Evolutionary conservation across 2,329 filamentous ascomycete genomes (phyloP), one percentile per base, ranked within the genome.

Genomic region (Proliferodiscus dingleyae): DNA sequence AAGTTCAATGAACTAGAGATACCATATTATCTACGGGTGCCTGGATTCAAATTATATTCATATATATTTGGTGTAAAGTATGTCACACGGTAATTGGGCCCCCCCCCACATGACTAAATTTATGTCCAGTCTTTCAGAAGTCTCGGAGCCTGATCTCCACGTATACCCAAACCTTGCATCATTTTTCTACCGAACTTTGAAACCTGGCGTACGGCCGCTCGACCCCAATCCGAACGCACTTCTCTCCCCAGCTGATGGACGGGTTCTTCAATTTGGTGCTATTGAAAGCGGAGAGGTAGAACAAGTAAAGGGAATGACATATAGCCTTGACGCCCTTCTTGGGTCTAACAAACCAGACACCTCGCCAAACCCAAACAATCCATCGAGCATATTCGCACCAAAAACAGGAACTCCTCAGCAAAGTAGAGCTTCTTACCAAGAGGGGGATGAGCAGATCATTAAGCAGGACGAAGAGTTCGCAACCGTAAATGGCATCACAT

Each of bases 231-330:
- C 80, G 1, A 84, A 87, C 60, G 86, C 89, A 8, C 70, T 98
- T 4, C 71, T 97, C 6, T 93, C 89, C 1, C 94, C 93, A 1
- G 81, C 93, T 4, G 93, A 98, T 65, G 93, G 93, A 37, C 85
- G 86, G 53, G 78, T 98, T 37, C 78, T 98, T 21, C 91, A 97
- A 60, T 96, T 89, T 58, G 93, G 93, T 9, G 83, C 82, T 57
- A 96, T 98, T 46, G 85, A 94, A 60, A 82, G 90, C 59, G 90
- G 91, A 38, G 89, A 96, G 61, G 94, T 98, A 34, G 93, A 98
- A 66, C 93, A 98, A 69, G 91, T 98, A 53, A 98, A 98, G 69
- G 93, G 93, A 49, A 93, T 98, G 76, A 98, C 93, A 1, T 98
- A 98, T 68, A 95, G 85, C 55, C 78, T 98, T 44, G 93, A 98